Percentiles rank a stretch among this genome's conserved stretches.
Evolutionary conservation across 2,329 filamentous ascomycete genomes (phyloP).

Genomic region (Paracamarosporium sp.): DNA sequence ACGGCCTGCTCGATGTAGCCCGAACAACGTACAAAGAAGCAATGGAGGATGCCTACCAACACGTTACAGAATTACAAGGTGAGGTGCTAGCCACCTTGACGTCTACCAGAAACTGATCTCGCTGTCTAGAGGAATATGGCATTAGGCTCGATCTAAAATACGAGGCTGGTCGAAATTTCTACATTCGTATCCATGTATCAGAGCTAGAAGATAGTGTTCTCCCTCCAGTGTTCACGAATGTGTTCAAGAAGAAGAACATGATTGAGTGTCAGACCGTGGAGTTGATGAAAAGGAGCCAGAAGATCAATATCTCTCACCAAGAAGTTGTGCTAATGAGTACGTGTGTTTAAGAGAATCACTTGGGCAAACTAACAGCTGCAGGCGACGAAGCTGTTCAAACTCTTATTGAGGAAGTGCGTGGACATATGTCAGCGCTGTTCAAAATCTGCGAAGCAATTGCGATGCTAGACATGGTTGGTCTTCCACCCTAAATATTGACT

Average conservation of each 20-base stretch:
- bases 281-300: constrained; percentile 77
- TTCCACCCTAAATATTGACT: not conserved
- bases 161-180: constrained; percentile 81
- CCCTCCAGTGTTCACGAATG: constrained; percentile 79
- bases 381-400: constrained; percentile 74
- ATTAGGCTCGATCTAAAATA: constrained; percentile 73
- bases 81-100: constrained; percentile 20
- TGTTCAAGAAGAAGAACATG: constrained; percentile 72
- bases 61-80: constrained; percentile 74
- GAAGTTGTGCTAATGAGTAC: constrained; percentile 81
- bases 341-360: not conserved
- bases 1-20: constrained; percentile 86
- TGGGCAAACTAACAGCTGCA: constrained; percentile 11
- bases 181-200: constrained; percentile 68
- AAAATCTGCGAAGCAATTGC: constrained; percentile 85
- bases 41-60: constrained; percentile 76
- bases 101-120: constrained; percentile 4
- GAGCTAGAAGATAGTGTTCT: constrained; percentile 68
- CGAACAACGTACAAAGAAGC: constrained; percentile 89
- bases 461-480: constrained; percentile 80
- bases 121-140: constrained; percentile 54
- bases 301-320: constrained; percentile 78
- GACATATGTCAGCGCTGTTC: constrained; percentile 76
- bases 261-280: constrained; percentile 88
- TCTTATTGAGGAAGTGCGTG: constrained; percentile 75